Conservation (phyloP, 163 green algal genomes). For the Coccomyxa subellipsoidea region DNA sequence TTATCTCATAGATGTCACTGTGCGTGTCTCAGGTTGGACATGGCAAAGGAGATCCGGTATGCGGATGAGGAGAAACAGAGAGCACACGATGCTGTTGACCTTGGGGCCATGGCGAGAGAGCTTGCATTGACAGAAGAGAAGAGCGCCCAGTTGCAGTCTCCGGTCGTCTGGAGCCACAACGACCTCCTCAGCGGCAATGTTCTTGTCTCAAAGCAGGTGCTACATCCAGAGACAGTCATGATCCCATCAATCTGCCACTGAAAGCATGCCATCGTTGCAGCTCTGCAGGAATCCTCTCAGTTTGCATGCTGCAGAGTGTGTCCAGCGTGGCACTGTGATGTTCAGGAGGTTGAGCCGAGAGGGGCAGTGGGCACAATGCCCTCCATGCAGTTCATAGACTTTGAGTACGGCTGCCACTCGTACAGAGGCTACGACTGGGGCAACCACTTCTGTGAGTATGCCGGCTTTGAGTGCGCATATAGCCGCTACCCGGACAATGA, state of each 20-base stretch:
- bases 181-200: conserved; percentile 90
- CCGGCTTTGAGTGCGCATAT: conserved; percentile 94
- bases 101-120: conserved; percentile 37
- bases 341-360: neutral
- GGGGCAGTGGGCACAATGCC: neutral
- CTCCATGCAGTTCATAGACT: conserved; percentile 93
- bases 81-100: conserved; percentile 43
- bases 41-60: conserved; percentile 57
- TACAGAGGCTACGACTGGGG: conserved; percentile 72
- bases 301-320: too few species aligned
- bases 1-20: neutral
- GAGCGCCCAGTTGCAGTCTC: neutral
- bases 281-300: too few species aligned
- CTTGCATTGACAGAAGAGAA: neutral
- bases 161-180: conserved; percentile 40
- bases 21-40: conserved; percentile 41
- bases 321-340: neutral
- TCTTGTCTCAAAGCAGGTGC: conserved; percentile 41
- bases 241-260: too few species aligned
- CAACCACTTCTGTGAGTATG: conserved; percentile 98
- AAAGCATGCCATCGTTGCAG: too few species aligned
- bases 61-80: conserved; percentile 37
- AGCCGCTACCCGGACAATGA: conserved; percentile 39
- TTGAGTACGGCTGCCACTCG: conserved; percentile 86
- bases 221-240: neutral